These are phyloP conservation scores for Phytophthora sansomeana DNA, from an alignment of 352 stramenopile species.

Conservation along the genomic window DNA sequence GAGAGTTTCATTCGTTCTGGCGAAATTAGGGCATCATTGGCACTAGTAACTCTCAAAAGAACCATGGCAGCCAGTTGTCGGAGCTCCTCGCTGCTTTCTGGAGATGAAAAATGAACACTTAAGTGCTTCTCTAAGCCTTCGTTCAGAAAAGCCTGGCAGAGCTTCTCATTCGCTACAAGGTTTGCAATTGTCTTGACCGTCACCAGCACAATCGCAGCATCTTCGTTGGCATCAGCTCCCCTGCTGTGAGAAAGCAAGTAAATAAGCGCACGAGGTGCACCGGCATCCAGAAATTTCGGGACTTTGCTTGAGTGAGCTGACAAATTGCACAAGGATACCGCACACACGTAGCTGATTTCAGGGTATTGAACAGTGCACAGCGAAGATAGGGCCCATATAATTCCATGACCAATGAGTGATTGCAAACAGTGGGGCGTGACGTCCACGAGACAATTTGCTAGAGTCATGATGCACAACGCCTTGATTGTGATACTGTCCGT, in stretches of 20 bases:
- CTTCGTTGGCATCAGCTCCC: conserved; percentile 34
- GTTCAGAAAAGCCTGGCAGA: conserved; percentile 75
- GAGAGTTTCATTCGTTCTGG: conserved; percentile 66
- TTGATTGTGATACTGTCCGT: conserved; percentile 75
- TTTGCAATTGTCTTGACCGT: conserved; percentile 83
- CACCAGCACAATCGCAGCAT: conserved; percentile 54
- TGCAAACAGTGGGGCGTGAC: conserved; percentile 63
- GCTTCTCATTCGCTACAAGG: conserved; percentile 78
- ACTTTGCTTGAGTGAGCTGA: conserved; percentile 66
- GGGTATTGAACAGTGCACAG: conserved; percentile 66
- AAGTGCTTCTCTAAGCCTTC: conserved; percentile 77
- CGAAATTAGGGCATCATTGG: conserved; percentile 74
- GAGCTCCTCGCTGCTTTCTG: conserved; percentile 55
- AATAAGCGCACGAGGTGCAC: conserved; percentile 66
- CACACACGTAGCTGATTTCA: conserved; percentile 67
- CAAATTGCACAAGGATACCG: conserved; percentile 82
- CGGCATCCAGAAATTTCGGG: conserved; percentile 72
- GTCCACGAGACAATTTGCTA: conserved; percentile 79
- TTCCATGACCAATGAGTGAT: conserved; percentile 72
- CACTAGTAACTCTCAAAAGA: conserved; percentile 71
- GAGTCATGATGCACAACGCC: conserved; percentile 71
- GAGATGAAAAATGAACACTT: conserved; percentile 56
- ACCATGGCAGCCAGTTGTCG: conserved; percentile 79
- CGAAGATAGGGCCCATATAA: conserved; percentile 80
- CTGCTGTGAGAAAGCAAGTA: conserved; percentile 60